Percentiles rank a stretch among this genome's conserved stretches.
Conservation (phyloP, 1,284 basidiomycete genomes). For the Marasmius fiardii region DNA sequence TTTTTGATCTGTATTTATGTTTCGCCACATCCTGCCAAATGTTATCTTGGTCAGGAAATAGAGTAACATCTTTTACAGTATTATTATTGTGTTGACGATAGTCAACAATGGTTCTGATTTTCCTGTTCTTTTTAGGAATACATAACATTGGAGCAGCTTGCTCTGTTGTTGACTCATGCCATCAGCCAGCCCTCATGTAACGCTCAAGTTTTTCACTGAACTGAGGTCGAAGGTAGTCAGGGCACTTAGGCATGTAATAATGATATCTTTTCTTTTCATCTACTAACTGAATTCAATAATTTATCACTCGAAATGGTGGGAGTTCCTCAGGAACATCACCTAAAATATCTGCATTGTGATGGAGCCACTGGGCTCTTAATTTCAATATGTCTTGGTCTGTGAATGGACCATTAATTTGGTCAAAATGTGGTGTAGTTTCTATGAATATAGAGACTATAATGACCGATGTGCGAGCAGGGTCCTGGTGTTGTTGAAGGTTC, state of each 20-base stretch:
- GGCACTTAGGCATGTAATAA: constrained; percentile 24
- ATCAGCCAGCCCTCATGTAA: constrained; percentile 19
- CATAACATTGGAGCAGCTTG: constrained; percentile 25
- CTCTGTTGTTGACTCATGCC: constrained; percentile 1
- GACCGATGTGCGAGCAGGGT: too few relatives aligned
- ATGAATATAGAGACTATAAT: too few relatives aligned
- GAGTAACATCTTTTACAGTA: constrained; percentile 25
- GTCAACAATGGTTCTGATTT: constrained; percentile 4
- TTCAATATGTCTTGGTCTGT: constrained; percentile 14
- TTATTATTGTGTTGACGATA: constrained; percentile 20
- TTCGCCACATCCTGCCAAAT: neutral
- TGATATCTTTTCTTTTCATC: constrained; percentile 21
- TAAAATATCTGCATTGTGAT: constrained; percentile 19
- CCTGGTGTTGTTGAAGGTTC: too few relatives aligned
- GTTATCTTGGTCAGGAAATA: constrained; percentile 24
- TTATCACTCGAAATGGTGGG: constrained; percentile 25
- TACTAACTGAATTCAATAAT: constrained; percentile 28
- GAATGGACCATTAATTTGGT: too few relatives aligned
- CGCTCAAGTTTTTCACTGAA: constrained; percentile 18
- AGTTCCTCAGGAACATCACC: constrained; percentile 18
- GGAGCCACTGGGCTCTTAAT: constrained; percentile 18
- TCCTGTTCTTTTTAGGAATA: constrained; percentile 23
- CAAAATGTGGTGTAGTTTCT: too few relatives aligned
- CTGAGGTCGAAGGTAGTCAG: neutral
- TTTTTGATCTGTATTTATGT: neutral